These are phyloP conservation scores for Poteriospumella lacustris DNA, from an alignment of 108 stramenopile species.

Conservation along the genomic window DNA sequence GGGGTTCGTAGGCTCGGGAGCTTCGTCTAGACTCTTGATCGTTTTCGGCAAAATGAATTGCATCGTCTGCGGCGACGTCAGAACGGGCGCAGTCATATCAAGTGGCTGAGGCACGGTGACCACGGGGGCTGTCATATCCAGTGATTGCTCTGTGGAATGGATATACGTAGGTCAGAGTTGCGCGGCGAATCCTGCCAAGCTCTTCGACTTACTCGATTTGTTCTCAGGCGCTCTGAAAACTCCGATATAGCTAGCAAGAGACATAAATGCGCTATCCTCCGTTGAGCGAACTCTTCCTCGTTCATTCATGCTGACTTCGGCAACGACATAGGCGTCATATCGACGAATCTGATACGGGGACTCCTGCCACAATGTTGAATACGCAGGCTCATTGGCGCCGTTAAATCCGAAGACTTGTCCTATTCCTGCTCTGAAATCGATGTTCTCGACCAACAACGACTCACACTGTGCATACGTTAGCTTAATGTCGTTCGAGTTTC, in stretches of 20 bases:
- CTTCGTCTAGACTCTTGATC: constrained; percentile 63
- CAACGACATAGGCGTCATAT: no score
- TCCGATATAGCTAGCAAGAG: constrained; percentile 71
- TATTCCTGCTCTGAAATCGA: no score
- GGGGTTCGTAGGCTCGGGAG: constrained; percentile 61
- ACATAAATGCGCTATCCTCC: no score
- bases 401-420: no score
- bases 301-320: no score
- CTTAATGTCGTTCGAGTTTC: no score
- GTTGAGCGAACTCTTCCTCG: no score
- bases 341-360: no score
- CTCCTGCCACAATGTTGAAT: no score
- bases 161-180: not conserved
- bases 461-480: no score
- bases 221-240: constrained; percentile 71
- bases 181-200: not conserved
- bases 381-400: no score
- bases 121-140: not conserved
- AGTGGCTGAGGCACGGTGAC: constrained; percentile 23
- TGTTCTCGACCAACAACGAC: no score
- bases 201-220: constrained; percentile 50
- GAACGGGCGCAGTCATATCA: constrained; percentile 74
- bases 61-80: constrained; percentile 57
- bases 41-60: constrained; percentile 72
- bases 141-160: not conserved